Evolutionary conservation across 1,284 basidiomycete genomes (phyloP), one percentile per base, ranked within the genome.

Genomic region (Puccinia coronata): DNA sequence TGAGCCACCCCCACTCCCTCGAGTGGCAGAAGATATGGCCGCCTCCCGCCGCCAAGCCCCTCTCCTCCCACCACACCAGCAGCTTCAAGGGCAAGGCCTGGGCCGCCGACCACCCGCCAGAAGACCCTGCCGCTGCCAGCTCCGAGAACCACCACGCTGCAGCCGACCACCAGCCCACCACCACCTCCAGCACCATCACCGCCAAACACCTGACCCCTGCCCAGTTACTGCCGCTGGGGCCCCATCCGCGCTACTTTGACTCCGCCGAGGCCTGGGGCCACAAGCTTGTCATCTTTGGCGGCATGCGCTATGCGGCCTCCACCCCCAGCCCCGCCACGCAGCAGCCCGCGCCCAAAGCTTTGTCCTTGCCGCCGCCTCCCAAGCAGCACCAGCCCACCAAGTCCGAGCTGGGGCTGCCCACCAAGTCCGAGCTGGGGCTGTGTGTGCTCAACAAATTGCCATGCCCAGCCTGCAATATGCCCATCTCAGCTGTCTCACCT

Each of bases 241-340:
- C 67, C 14, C 67, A 69, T 49, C 73, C 90, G 93, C 90, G 94
- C 65, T 97, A 96, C 86, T 96, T 96, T 85, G 94, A 96, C 86
- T 94, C 93, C 82, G 91, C 94, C 36, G 95, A 97, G 86, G 88
- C 91, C 72, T 96, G 93, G 92, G 86, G 92, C 84, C 91, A 92
- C 86, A 91, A 93, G 84, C 89, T 98, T 74, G 91, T 97, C 81
- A 89, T 96, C 78, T 96, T 96, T 85, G 95, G 95, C 34, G 95
- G 95, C n/a, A 96, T 97, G 93, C 92, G 92, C 82, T 92, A 92
- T 85, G 89, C 90, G 5, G 67, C 67, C n/a, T 47, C 67, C 16
- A 69, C n/a, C 5, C 82, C 89, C 90, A 0, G 90, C n/a, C 47
- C 41, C 43, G 14, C 31, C 23, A 34, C 83, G 72, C 83, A n/a